Evolutionary conservation across 495 filamentous ascomycete species (phyloP), one percentile per base, ranked within the genome.

Genomic region (Tuber aestivum): DNA sequence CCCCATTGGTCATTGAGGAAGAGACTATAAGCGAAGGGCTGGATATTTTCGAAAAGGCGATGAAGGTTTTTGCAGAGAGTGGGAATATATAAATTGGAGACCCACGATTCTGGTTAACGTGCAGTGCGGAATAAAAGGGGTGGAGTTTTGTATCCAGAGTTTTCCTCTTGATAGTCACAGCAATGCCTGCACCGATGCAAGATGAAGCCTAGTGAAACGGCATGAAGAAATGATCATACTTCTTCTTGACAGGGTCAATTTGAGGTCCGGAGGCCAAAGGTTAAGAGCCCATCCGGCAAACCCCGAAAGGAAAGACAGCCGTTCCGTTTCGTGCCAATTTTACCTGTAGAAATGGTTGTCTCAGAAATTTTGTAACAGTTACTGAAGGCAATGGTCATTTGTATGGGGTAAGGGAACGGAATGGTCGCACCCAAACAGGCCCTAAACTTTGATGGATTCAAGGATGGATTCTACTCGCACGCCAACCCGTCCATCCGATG

Each of bases 21-120:
- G 89, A 87, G 27, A 91, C 97, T 86, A 93, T 97, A 48, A 84
- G 89, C 78, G 87, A 91, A 74, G 94, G 92, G 1, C 82, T 98
- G 83, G 81, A 80, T 65, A 93, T 97, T 45, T 81, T 99, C 79
- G 92, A 90, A 75, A 88, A 93, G 78, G 92, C 95, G 1, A 90
- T 98, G 82, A 84, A 86, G 21, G 87, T 61, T 40, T 76, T 80
- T 45, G 72, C 37, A 18, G 40, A 70, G 73, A 70, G 56, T 1
- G 69, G 18, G 48, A 65, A 65, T 65, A 0, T 14, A 65, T 65
- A 65, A 20, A 27, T 18, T 65, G 18, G 32, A 65, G 27, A 32
- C 32, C 35, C 32, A 65, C 32, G 27, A 35, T 35, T 35, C 5
- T 35, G 3, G 16, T 65, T 27, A 35, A 8, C 27, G 27, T 18